phyloP scores from a whole-genome alignment of 2,329 filamentous ascomycete genomes.

The Paraconiothyrium sp. region DNA sequence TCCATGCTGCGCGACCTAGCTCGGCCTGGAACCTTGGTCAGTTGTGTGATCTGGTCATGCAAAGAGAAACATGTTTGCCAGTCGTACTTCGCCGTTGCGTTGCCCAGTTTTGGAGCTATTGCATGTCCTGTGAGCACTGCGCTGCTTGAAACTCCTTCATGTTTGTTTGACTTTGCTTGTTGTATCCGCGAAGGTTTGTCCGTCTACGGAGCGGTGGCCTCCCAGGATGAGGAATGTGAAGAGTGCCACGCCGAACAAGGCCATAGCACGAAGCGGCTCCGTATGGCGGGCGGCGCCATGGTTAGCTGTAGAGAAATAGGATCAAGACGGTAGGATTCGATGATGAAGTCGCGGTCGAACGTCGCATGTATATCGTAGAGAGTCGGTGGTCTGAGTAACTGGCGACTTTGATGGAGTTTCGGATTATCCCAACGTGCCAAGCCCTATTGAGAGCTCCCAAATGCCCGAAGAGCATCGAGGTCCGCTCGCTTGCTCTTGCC shows the following conservation, averaged over 20 bases:
- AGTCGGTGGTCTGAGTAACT: constrained; percentile 14
- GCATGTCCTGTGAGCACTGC: constrained; percentile 68
- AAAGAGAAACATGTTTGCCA: constrained; percentile 16
- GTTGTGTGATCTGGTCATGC: constrained; percentile 25
- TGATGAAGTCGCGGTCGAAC: neutral
- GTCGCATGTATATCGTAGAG: constrained; percentile 4
- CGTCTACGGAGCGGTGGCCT: constrained; percentile 60
- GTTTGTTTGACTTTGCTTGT: constrained; percentile 28
- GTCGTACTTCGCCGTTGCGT: constrained; percentile 75
- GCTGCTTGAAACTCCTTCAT: constrained; percentile 28
- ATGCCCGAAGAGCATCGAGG: neutral
- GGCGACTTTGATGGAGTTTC: constrained; percentile 9
- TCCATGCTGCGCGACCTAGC: constrained; percentile 72
- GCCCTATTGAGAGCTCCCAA: constrained; percentile 9
- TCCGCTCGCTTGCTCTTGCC: constrained; percentile 13
- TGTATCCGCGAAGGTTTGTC: constrained; percentile 31
- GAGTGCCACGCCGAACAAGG: constrained; percentile 65
- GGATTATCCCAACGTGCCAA: constrained; percentile 13
- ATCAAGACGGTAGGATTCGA: neutral
- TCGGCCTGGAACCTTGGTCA: constrained; percentile 60
- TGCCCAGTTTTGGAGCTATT: constrained; percentile 83
- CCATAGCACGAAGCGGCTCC: constrained; percentile 52
- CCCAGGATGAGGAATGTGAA: constrained; percentile 68
- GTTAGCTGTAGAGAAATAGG: neutral
- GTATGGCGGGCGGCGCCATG: constrained; percentile 43